phyloP scores from a whole-genome alignment of 2,329 filamentous ascomycete species.

The Calonectria ilicicola region DNA sequence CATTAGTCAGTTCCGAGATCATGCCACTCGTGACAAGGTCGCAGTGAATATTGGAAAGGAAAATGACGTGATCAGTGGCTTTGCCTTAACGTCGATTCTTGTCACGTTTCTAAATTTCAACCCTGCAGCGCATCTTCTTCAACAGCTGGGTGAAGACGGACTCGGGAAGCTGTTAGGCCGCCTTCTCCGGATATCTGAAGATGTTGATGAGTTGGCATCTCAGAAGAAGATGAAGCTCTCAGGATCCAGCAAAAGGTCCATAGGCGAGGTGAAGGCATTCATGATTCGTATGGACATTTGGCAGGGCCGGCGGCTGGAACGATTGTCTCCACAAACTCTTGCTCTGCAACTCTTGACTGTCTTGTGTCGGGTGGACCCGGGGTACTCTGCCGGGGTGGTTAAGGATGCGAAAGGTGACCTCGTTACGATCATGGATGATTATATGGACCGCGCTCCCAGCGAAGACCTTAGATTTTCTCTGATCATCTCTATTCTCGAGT shows the following conservation, averaged over 20 bases:
- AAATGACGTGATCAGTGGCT: conserved; percentile 71
- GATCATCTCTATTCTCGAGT: conserved; percentile 53
- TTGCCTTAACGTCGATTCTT: conserved; percentile 73
- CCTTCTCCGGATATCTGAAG: conserved; percentile 64
- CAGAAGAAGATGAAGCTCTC: conserved; percentile 78
- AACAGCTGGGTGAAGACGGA: conserved; percentile 66
- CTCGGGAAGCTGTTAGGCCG: conserved; percentile 66
- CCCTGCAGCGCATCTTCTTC: conserved; percentile 69
- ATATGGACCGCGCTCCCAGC: conserved; percentile 28
- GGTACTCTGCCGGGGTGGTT: conserved; percentile 44
- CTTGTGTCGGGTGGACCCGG: conserved; percentile 45
- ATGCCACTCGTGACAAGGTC: conserved; percentile 77
- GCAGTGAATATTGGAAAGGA: conserved; percentile 71
- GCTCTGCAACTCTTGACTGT: conserved; percentile 72
- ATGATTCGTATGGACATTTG: conserved; percentile 70
- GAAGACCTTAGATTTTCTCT: conserved; percentile 57
- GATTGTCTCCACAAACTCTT: conserved; percentile 72
- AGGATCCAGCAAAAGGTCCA: conserved; percentile 68
- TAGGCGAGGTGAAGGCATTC: conserved; percentile 65
- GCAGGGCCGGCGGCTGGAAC: conserved; percentile 62
- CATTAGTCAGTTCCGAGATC: conserved; percentile 77
- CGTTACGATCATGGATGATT: conserved; percentile 36
- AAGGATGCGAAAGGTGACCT: conserved; percentile 45
- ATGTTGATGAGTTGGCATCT: conserved; percentile 71
- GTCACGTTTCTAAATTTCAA: conserved; percentile 71